Evolutionary conservation across 352 stramenopile species (phyloP), one percentile per base, ranked within the genome.

Genomic region (Globisporangium acanthophoron): DNA sequence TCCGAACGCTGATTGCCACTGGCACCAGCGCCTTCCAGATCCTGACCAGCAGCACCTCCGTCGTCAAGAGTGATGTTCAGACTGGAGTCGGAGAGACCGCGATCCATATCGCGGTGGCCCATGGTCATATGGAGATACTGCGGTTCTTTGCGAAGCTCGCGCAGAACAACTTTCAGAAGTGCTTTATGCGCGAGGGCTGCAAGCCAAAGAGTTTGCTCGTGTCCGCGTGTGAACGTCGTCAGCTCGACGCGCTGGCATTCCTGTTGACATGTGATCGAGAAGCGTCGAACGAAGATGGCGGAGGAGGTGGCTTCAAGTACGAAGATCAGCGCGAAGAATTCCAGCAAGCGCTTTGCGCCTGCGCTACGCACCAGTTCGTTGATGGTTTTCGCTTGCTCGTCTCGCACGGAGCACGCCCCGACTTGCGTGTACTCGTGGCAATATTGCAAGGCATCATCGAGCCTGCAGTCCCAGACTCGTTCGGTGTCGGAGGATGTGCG

Each of bases 101-200:
- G 1, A 74, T 87, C 44, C 76, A 88, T 55, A 48, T 78, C 31
- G 78, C 78, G 0, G 67, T 88, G 39, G 51, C 74, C 18, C 69
- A 67, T 59, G 74, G 76, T 4, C 76, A 84, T 37, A 52, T 82
- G 45, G 66, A 72, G 5, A 63, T 84, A 3, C 55, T 88, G 3
- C 40, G 59, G 29, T 66, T 69, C 29, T 85, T 85, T 58, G 66
- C 71, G 15, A 58, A 29, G 16, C 45, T 80, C 8, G 72, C 73
- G 11, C 72, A 84, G 44, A 71, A 73, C 44, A 69, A 74, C 37
- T 83, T 88, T 21, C 59, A 71, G 2, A 54, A 55, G 12, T 82
- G 66, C 21, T 86, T 86, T 59, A 51, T 67, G 12, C 61, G 66
- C 2, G 75, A 85, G 27, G 65, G 61, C 2, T 73, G 71, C 54